Base-by-base conservation (phyloP, 1,284 basidiomycete species). In the Anthracocystis walkeri region DNA sequence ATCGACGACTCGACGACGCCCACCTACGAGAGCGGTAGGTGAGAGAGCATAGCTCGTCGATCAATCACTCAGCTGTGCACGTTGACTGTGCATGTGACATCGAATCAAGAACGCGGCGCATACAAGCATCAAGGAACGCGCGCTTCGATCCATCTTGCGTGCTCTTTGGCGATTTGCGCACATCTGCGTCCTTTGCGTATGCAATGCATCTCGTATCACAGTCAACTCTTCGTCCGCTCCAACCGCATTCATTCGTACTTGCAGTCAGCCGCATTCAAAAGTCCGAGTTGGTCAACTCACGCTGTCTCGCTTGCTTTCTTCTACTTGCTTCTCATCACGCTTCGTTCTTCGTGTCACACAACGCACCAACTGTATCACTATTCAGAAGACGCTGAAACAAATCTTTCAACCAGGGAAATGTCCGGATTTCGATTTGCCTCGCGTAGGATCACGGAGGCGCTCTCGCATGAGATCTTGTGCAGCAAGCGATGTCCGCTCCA, bases 291-390 rank as follows among this genome's bases (percentile, higher is more conserved):
- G 48, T 49, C n/a, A 29, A 7, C n/a, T 8, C 46, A 10, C 46
- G 27, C 29, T 31, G 27, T 21, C 27, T 27, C 27, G n/a, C 20
- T 8, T 44, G 21, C 40, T 25, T 14, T 20, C 21, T 44, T 12
- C 20, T 33, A 10, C n/a, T 50, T 21, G 12, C 18, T n/a, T 41
- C 14, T 25, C 25, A 12, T 18, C 29, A 23, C 14, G 20, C 31
- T 54, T 29, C 38, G 29, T 33, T 31, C 33, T 41, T 18, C 21
- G 33, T 41, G 33, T 46, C 31, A 31, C 57, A 41, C 23, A 27
- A 51, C 46, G 56, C 51, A 23, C 53, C 57, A 54, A 65, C 68
- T 71, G 68, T 71, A 71, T 71, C 51, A 71, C 41, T 71, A 71
- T 10, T 20, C 61, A 56, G 35, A 49, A 65, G 49, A 52, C 51